These are phyloP conservation scores for Pestalotiopsis sp. DNA, from an alignment of 2,329 filamentous ascomycete species.

Conservation along the genomic window DNA sequence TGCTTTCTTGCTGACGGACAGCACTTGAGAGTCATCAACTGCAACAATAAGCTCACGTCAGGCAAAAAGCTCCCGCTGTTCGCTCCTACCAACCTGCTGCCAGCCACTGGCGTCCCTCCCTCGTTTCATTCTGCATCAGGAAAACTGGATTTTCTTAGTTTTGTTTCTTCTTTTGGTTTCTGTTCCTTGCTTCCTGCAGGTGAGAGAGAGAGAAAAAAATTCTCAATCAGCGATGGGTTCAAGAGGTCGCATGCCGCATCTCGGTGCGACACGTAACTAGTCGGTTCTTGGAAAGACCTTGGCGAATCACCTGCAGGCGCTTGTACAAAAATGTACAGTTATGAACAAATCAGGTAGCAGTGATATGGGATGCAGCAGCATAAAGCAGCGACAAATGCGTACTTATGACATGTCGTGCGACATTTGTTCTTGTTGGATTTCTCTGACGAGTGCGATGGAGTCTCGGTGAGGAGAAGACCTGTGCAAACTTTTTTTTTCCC, in stretches of 20 bases:
- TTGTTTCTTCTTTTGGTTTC: neutral
- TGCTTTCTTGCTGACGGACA: neutral
- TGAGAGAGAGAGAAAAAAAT: neutral
- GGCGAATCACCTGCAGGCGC: neutral
- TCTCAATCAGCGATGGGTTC: slow-evolving; percentile 7
- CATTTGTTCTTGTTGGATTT: neutral
- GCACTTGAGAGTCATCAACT: neutral
- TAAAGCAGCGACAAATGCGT: neutral
- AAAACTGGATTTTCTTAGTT: slow-evolving; percentile 2
- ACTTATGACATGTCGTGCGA: slow-evolving; percentile 5
- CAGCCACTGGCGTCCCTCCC: neutral
- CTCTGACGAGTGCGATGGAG: neutral
- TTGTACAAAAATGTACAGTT: slow-evolving; percentile 3
- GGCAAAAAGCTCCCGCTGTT: neutral
- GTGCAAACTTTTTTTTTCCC: neutral
- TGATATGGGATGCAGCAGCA: neutral
- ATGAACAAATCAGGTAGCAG: neutral
- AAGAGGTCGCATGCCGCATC: neutral
- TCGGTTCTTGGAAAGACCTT: neutral
- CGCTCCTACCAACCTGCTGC: neutral
- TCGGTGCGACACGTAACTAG: slow-evolving; percentile 1
- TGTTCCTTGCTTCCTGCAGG: neutral
- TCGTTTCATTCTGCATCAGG: slow-evolving; percentile 3
- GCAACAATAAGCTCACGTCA: slow-evolving; percentile 4
- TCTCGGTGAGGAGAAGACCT: neutral